These are phyloP conservation scores for Phytophthora podocarpi DNA, from an alignment of 352 stramenopile species.

Conservation along the genomic window DNA sequence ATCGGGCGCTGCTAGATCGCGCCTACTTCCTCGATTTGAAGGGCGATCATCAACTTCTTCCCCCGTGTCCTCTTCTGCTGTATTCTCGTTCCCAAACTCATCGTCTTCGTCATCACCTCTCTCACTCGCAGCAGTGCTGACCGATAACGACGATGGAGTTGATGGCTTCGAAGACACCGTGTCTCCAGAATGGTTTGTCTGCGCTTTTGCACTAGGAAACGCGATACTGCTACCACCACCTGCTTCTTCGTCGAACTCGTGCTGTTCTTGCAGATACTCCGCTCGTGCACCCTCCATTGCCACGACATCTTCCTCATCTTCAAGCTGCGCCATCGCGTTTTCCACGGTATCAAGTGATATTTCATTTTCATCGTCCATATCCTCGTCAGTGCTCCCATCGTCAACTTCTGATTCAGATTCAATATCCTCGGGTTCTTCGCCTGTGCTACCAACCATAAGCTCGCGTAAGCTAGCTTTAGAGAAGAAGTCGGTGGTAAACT, in stretches of 20 bases:
- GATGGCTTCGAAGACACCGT: slow-evolving; percentile 20
- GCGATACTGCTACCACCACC: slow-evolving; percentile 14
- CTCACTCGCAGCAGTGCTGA: slow-evolving; percentile 43
- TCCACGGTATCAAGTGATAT: slow-evolving; percentile 82
- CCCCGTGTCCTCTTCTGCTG: slow-evolving; percentile 20
- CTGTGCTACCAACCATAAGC: slow-evolving; percentile 74
- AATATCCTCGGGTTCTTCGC: slow-evolving; percentile 13
- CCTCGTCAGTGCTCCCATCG: slow-evolving; percentile 36
- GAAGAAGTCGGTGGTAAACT: slow-evolving; percentile 88
- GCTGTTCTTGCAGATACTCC: slow-evolving; percentile 59
- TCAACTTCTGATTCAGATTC: slow-evolving; percentile 52
- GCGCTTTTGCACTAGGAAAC: slow-evolving; percentile 4
- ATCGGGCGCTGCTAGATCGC: slow-evolving; percentile 10
- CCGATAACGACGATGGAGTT: slow-evolving; percentile 47
- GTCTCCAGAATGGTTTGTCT: neutral
- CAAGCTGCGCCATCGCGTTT: slow-evolving; percentile 93
- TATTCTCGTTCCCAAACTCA: slow-evolving; percentile 26
- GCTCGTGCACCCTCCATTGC: slow-evolving; percentile 87
- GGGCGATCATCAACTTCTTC: slow-evolving; percentile 22
- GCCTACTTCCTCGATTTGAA: neutral
- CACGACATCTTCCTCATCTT: slow-evolving; percentile 96
- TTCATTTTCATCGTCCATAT: slow-evolving; percentile 59
- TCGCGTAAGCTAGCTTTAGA: slow-evolving; percentile 87
- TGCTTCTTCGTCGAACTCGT: slow-evolving; percentile 68
- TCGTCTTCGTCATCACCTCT: slow-evolving; percentile 49